Conservation (phyloP, 2,329 filamentous ascomycete genomes). For the Colletotrichum acutatum region DNA sequence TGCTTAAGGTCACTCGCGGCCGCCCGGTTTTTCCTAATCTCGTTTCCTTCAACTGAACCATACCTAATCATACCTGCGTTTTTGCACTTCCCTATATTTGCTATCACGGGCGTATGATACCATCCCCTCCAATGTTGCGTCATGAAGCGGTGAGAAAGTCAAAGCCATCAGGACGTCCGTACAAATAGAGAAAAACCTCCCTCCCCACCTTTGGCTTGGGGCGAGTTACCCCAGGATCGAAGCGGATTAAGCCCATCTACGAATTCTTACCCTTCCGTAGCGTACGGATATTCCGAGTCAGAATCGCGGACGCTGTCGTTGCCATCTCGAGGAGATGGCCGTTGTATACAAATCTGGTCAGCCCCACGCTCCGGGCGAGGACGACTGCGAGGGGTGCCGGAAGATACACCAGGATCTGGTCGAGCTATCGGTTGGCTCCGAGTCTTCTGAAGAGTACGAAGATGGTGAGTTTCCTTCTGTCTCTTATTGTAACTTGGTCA, state of each 20-base stretch:
- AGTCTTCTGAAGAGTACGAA: constrained; percentile 27
- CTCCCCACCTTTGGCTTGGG: constrained; percentile 1
- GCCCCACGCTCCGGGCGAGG: constrained; percentile 7
- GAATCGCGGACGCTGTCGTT: not conserved
- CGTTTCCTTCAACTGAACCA: constrained; percentile 14
- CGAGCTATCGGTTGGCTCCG: constrained; percentile 16
- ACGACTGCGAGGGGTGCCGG: constrained; percentile 32
- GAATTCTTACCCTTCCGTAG: not conserved
- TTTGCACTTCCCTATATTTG: not conserved
- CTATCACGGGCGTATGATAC: constrained; percentile 32
- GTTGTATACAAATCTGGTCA: constrained; percentile 9
- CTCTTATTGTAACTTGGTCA: not conserved
- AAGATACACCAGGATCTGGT: constrained; percentile 32
- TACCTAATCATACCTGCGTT: constrained; percentile 9
- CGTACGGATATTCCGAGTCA: not conserved
- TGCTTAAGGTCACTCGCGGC: not conserved
- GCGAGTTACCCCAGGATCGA: not conserved
- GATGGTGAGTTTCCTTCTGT: constrained; percentile 20
- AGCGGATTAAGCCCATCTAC: not conserved
- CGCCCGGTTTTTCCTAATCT: constrained; percentile 5
- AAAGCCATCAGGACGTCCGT: constrained; percentile 17
- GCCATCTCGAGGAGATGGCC: not conserved
- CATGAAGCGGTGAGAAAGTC: constrained; percentile 35
- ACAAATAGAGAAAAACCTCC: constrained; percentile 20
- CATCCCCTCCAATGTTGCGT: constrained; percentile 34